Conservation (phyloP, 1,139 yeast species). For the Saccharomycopsis hybrid region DNA sequence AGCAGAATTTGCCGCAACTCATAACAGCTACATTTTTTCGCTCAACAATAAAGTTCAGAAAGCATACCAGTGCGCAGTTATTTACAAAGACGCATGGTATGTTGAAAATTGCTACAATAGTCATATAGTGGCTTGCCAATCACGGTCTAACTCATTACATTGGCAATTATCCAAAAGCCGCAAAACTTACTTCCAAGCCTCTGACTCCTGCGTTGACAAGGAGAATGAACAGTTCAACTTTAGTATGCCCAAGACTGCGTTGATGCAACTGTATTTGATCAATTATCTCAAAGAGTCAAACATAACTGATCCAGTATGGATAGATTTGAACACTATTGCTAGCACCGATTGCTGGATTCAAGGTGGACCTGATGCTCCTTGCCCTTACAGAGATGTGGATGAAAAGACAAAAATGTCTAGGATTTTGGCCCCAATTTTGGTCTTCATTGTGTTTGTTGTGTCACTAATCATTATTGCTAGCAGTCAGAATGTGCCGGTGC, state of each 20-base stretch:
- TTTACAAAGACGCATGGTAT: conserved; percentile 45
- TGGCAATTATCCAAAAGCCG: conserved; percentile 41
- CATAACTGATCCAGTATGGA: conserved; percentile 50
- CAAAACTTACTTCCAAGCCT: conserved; percentile 48
- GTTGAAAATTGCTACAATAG: conserved; percentile 58
- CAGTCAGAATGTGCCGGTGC: conserved; percentile 41
- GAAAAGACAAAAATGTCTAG: conserved; percentile 52
- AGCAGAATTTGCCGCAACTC: conserved; percentile 21
- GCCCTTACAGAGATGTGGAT: conserved; percentile 66
- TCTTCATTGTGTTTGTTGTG: conserved; percentile 47
- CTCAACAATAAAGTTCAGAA: conserved; percentile 20
- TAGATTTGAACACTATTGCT: conserved; percentile 75
- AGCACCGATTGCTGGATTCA: conserved; percentile 75
- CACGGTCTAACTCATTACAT: conserved; percentile 32
- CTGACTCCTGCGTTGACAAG: conserved; percentile 43
- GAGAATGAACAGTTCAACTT: conserved; percentile 32
- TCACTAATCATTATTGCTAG: conserved; percentile 34
- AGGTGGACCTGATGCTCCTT: conserved; percentile 72
- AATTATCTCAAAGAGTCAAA: conserved; percentile 23
- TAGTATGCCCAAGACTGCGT: conserved; percentile 50
- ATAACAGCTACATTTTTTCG: conserved; percentile 16
- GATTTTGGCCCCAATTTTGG: conserved; percentile 61
- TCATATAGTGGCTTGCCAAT: conserved; percentile 52
- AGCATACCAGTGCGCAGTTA: conserved; percentile 58
- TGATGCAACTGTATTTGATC: conserved; percentile 37